Base-by-base conservation (phyloP, 73 alveolate genomes). In the Paramecium primaurelia region DNA sequence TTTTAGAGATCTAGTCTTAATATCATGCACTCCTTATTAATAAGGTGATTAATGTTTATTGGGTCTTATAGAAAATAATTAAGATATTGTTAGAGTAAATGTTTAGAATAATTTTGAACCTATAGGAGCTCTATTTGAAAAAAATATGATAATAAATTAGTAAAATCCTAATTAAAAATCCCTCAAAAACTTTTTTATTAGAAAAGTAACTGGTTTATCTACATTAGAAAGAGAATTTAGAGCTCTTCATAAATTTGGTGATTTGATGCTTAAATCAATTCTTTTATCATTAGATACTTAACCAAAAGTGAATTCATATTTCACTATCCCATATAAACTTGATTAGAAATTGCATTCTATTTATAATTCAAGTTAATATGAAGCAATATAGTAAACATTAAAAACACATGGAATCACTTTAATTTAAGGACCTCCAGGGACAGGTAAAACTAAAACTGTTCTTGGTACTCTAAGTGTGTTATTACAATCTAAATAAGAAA, bases 381-480 rank as follows among this genome's bases (percentile, higher is more conserved):
- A 37, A 0, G 94, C 94, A 42, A 89, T 89, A 42, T 58, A 45
- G 34, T 38, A 77, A n/a, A 89, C 94, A 7, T 73, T 89, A 12
- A 89, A 89, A 64, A 89, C 86, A 11, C 22, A 71, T 51, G 94
- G 94, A 30, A 83, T 89, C 18, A 89, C 94, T 32, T 54, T 89
- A 42, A 89, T 89, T 26, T 89, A 89, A 71, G 94, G 94, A 12
- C 94, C 94, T 22, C 94, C 94, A 71, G 94, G 94, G 6, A 89
- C 94, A 16, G 94, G 94, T 45, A 89, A 89, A 32, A 89, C 94
- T 11, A 77, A 83, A 45, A 89, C 94, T 12, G 94, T 89, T 8
- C 26, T 89, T 26, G 94, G 94, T 16, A 89, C 94, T 28, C 47
- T 89, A 6, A 59, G 89, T 38, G 94, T 89, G 69, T 51, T 89